Evolutionary conservation across 805 yeast genomes (phyloP).

Genomic region (Sporopachydermia lactativora): DNA sequence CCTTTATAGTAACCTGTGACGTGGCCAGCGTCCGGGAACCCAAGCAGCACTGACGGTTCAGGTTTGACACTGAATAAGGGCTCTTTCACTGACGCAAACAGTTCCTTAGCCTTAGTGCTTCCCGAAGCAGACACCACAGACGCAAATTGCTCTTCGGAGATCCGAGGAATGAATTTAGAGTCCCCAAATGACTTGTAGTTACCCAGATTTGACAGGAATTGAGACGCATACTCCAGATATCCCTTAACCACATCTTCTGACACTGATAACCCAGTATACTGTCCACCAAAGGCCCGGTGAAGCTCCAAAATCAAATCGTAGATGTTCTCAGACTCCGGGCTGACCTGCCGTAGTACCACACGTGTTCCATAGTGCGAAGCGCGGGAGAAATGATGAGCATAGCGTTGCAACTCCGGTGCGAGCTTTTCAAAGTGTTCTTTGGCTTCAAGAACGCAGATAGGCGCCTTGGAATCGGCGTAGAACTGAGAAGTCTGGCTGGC

Average conservation of each 20-base stretch:
- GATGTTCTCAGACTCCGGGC: conserved; percentile 66
- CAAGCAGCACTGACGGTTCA: conserved; percentile 40
- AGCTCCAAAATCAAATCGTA: conserved; percentile 53
- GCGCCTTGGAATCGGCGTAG: conserved; percentile 50
- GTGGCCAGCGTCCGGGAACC: conserved; percentile 70
- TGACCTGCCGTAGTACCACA: conserved; percentile 66
- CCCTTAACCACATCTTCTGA: conserved; percentile 24
- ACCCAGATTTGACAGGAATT: conserved; percentile 51
- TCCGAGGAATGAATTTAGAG: conserved; percentile 64
- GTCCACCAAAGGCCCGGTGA: conserved; percentile 36
- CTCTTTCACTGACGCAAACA: conserved; percentile 29
- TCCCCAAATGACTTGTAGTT: conserved; percentile 86
- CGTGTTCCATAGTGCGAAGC: conserved; percentile 80
- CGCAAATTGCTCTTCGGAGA: conserved; percentile 35
- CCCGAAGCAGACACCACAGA: conserved; percentile 23
- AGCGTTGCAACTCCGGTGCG: conserved; percentile 42
- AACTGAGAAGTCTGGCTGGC: conserved; percentile 5
- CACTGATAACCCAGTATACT: conserved; percentile 37
- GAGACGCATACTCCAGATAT: conserved; percentile 49
- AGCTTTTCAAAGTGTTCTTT: conserved; percentile 54
- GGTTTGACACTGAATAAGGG: conserved; percentile 37
- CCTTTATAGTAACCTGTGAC: conserved; percentile 59
- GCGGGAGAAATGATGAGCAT: conserved; percentile 73
- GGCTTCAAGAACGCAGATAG: conserved; percentile 58
- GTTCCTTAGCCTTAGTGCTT: conserved; percentile 17